Percentiles rank a stretch among this genome's conserved stretches.
Evolutionary conservation across 2,329 filamentous ascomycete genomes (phyloP).

Genomic region (Trichoderma citrinoviride): DNA sequence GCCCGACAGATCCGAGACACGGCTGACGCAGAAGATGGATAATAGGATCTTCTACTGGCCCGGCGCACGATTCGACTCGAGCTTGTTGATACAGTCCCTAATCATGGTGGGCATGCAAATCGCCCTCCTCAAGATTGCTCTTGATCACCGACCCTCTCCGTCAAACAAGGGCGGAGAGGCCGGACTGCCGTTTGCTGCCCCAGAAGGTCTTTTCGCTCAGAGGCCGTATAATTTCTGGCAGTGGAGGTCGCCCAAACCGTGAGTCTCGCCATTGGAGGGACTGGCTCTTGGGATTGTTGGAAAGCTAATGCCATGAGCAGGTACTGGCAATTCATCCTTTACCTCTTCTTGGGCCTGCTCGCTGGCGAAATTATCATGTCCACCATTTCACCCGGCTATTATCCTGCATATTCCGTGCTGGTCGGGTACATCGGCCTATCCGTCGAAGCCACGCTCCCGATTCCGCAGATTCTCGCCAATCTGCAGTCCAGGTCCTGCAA

Average conservation of each 20-base stretch:
- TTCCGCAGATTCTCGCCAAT: constrained; percentile 76
- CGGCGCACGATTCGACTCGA: constrained; percentile 62
- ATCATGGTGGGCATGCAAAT: constrained; percentile 64
- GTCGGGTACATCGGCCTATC: constrained; percentile 74
- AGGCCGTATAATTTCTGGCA: constrained; percentile 81
- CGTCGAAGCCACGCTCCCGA: constrained; percentile 76
- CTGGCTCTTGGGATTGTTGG: neutral
- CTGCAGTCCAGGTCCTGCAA: constrained; percentile 66
- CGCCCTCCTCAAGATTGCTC: constrained; percentile 63
- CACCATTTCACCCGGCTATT: constrained; percentile 55
- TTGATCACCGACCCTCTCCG: constrained; percentile 62
- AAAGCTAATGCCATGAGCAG: constrained; percentile 35
- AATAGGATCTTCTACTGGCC: constrained; percentile 68
- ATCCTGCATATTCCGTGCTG: constrained; percentile 61
- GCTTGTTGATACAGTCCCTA: constrained; percentile 62
- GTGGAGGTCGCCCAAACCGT: constrained; percentile 70
- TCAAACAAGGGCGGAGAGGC: constrained; percentile 60
- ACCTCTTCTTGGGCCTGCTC: constrained; percentile 60
- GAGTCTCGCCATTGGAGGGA: constrained; percentile 31
- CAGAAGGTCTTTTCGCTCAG: constrained; percentile 41
- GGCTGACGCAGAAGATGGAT: constrained; percentile 24
- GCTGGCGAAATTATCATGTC: constrained; percentile 66
- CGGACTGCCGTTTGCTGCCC: constrained; percentile 58
- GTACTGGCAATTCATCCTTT: constrained; percentile 76
- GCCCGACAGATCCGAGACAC: neutral